These are phyloP conservation scores for Phyllosticta ampelicida DNA, from an alignment of 2,329 filamentous ascomycete species.

Conservation along the genomic window DNA sequence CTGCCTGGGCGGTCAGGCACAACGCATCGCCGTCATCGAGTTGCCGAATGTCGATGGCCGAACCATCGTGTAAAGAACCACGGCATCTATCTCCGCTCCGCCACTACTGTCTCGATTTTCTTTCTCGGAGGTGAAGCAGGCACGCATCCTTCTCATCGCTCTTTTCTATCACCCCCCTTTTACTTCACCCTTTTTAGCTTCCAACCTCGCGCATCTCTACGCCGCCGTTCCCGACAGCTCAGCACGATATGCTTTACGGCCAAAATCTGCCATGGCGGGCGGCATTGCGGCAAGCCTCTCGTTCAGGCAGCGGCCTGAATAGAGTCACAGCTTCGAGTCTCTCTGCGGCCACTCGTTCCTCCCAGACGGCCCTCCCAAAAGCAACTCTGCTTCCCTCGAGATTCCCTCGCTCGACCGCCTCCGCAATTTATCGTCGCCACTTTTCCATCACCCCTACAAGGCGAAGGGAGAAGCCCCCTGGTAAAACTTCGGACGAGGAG, in stretches of 20 bases:
- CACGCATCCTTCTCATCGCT: not conserved
- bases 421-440: constrained; percentile 23
- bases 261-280: constrained; percentile 55
- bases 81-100: not conserved
- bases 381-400: constrained; percentile 17
- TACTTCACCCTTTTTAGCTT: not conserved
- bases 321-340: not conserved
- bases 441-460: constrained; percentile 15
- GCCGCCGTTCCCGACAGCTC: constrained; percentile 1
- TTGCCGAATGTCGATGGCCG: constrained; percentile 1
- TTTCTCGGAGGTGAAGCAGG: not conserved
- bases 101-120: not conserved
- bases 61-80: not conserved
- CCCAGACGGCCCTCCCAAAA: not conserved
- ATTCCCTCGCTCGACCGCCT: constrained; percentile 23
- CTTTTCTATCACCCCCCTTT: no score
- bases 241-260: constrained; percentile 47
- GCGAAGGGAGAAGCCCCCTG: constrained; percentile 44
- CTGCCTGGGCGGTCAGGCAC: no score
- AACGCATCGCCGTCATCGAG: constrained; percentile 3
- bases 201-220: not conserved
- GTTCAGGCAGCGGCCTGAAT: constrained; percentile 21
- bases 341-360: constrained; percentile 1
- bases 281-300: constrained; percentile 43
- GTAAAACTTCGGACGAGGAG: constrained; percentile 38